Evolutionary conservation across 2,329 filamentous ascomycete genomes (phyloP).

Genomic region (Claviceps sp.): DNA sequence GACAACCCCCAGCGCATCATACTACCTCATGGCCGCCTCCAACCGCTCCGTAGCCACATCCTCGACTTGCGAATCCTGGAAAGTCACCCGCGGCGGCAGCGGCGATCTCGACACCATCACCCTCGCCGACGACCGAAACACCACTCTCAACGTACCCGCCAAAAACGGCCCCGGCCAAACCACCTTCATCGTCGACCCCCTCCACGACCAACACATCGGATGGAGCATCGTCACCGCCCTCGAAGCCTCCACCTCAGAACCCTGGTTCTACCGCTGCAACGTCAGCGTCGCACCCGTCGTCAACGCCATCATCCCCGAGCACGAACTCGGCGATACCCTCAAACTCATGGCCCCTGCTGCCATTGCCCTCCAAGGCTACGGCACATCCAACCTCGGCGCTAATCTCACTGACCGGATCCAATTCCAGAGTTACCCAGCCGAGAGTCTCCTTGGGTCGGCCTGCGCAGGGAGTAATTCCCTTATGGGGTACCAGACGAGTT

Average conservation of each 20-base stretch:
- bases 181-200: constrained; percentile 22
- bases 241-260: constrained; percentile 20
- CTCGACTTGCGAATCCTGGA: constrained; percentile 17
- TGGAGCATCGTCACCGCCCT: constrained; percentile 22
- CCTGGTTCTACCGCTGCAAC: constrained; percentile 30
- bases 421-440: constrained; percentile 28
- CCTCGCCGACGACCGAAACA: constrained; percentile 13
- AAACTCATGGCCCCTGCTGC: constrained; percentile 20
- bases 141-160: constrained; percentile 13
- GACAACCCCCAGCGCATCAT: constrained; percentile 6
- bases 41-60: constrained; percentile 18
- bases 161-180: constrained; percentile 20
- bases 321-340: constrained; percentile 21
- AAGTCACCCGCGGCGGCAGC: constrained; percentile 18
- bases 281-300: constrained; percentile 20
- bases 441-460: constrained; percentile 23
- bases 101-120: constrained; percentile 15
- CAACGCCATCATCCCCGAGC: constrained; percentile 22
- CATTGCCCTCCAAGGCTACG: constrained; percentile 29
- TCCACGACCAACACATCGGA: constrained; percentile 10
- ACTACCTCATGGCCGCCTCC: constrained; percentile 15
- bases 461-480: constrained; percentile 14
- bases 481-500: constrained; percentile 24
- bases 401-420: constrained; percentile 13
- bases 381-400: constrained; percentile 11